phyloP scores from a whole-genome alignment of 1,139 yeast species.

The Sugiyamaella paludigena region DNA sequence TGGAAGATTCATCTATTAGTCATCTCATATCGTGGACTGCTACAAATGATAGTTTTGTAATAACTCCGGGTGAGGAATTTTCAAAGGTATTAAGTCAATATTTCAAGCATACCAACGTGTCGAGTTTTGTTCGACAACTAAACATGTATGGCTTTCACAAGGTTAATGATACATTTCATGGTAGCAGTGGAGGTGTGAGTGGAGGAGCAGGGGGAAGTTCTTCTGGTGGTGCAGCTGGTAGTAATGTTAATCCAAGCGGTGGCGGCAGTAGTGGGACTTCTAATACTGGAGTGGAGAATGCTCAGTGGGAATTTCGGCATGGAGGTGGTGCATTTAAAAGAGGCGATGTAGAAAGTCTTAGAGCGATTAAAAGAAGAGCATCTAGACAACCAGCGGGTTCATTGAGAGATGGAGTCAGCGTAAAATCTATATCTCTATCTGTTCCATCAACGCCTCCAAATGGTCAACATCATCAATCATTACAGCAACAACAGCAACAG shows the following conservation, averaged over 20 bases:
- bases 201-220: constrained; percentile 5
- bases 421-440: constrained; percentile 33
- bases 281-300: constrained; percentile 28
- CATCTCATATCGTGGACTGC: constrained; percentile 80
- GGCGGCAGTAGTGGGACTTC: constrained; percentile 28
- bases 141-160: constrained; percentile 99
- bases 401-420: constrained; percentile 31
- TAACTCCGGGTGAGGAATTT: constrained; percentile 44
- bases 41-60: constrained; percentile 46
- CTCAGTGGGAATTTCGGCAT: constrained; percentile 86
- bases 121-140: constrained; percentile 90
- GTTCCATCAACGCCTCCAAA: constrained; percentile 31
- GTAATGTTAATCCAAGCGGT: constrained; percentile 14
- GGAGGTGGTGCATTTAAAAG: constrained; percentile 73
- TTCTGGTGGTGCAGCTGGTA: constrained; percentile 16
- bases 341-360: constrained; percentile 65
- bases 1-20: constrained; percentile 50
- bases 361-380: constrained; percentile 65
- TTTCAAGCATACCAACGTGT: constrained; percentile 92
- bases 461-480: constrained; percentile 10
- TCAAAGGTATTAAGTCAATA: constrained; percentile 74
- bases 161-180: constrained; percentile 45
- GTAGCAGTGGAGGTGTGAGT: constrained; percentile 12
- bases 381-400: constrained; percentile 37
- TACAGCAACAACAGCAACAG: constrained; percentile 10